A percentile compares a stretch with the other conserved stretches of the same genome.
These are phyloP conservation scores for Amauroascus niger DNA, from an alignment of 2,329 filamentous ascomycete species.

Conservation along the genomic window DNA sequence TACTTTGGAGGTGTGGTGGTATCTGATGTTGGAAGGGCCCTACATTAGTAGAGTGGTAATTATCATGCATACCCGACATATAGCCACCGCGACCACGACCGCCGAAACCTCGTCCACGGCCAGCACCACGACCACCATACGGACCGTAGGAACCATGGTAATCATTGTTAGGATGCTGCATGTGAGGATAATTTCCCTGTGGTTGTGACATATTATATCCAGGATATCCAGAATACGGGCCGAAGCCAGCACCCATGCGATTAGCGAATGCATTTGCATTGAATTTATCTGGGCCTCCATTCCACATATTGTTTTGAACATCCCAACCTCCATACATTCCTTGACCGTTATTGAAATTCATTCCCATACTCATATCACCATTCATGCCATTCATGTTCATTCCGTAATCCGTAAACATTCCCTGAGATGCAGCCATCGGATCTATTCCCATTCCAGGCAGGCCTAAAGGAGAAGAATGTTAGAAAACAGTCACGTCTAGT, in stretches of 20 bases:
- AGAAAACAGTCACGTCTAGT: not conserved
- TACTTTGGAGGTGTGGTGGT: conserved; percentile 22
- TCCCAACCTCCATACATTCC: conserved; percentile 71
- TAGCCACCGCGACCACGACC: conserved; percentile 33
- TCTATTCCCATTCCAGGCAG: conserved; percentile 67
- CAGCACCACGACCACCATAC: conserved; percentile 56
- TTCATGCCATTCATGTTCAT: conserved; percentile 84
- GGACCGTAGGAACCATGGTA: conserved; percentile 65
- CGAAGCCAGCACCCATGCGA: conserved; percentile 75
- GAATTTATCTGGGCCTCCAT: conserved; percentile 65
- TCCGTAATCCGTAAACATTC: conserved; percentile 42
- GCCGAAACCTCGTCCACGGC: conserved; percentile 51
- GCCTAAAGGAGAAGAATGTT: conserved; percentile 1
- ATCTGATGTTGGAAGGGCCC: conserved; percentile 27
- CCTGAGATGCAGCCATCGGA: conserved; percentile 41
- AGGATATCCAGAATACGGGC: conserved; percentile 61
- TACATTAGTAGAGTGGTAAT: conserved; percentile 29
- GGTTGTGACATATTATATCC: conserved; percentile 61
- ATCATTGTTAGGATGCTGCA: conserved; percentile 48
- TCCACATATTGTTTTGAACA: conserved; percentile 44
- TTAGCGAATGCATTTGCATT: conserved; percentile 66
- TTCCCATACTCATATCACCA: conserved; percentile 65
- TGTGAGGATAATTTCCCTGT: conserved; percentile 72
- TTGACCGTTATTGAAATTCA: conserved; percentile 45
- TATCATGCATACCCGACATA: conserved; percentile 29